A percentile compares a stretch with the other conserved stretches of the same genome.
phyloP scores from a whole-genome alignment of 129 eudicot species.

The Escallonia rubra region DNA sequence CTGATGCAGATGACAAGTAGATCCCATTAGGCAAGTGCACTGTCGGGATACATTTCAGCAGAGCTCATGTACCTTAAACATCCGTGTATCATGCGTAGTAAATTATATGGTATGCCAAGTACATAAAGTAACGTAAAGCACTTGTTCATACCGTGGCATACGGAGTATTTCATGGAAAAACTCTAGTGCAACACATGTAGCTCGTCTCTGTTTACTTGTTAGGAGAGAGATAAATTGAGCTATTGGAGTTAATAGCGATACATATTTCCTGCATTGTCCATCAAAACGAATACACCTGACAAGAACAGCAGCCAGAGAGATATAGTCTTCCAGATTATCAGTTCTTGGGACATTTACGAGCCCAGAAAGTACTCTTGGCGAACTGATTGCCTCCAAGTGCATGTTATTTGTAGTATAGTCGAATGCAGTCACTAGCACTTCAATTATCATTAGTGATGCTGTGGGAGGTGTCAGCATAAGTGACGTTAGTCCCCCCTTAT shows the following conservation, averaged over 20 bases:
- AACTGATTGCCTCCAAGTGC: conserved; percentile 60
- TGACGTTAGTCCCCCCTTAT: conserved; percentile 34
- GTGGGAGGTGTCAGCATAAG: conserved; percentile 54
- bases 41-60: background rate
- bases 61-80: no score
- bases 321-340: conserved; percentile 44
- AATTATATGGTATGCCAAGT: background rate
- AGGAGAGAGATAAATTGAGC: conserved; percentile 53
- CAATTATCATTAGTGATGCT: conserved; percentile 72
- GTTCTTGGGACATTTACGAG: conserved; percentile 52
- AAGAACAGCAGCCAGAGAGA: conserved; percentile 65
- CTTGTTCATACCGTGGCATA: conserved; percentile 53
- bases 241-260: conserved; percentile 39
- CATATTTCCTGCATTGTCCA: conserved; percentile 58
- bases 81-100: no score
- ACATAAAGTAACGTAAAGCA: background rate
- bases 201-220: conserved; percentile 56
- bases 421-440: conserved; percentile 66
- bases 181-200: conserved; percentile 51
- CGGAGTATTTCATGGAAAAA: conserved; percentile 72
- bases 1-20: conserved; percentile 27
- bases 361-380: conserved; percentile 57
- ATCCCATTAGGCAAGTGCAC: conserved; percentile 1
- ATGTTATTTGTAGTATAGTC: conserved; percentile 50
- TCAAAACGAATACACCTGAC: conserved; percentile 68